A percentile compares a stretch with the other conserved stretches of the same genome.
Conservation (phyloP, 1,284 basidiomycete genomes). For the Tilletia setariae region DNA sequence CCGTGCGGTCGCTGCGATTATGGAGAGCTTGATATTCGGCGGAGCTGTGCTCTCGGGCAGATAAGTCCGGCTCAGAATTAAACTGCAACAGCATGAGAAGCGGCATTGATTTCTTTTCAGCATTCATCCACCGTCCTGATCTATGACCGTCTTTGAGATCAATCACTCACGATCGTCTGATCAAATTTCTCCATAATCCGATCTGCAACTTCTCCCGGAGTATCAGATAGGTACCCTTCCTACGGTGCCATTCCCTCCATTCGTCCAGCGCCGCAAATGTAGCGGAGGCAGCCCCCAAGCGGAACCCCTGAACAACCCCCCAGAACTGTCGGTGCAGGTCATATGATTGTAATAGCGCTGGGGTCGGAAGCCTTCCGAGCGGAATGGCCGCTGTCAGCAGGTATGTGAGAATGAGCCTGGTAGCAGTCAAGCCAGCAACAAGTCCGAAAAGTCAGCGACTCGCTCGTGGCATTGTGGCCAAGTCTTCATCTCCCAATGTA, state of each 20-base stretch:
- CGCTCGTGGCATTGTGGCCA: neutral
- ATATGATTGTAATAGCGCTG: slow-evolving; percentile 43
- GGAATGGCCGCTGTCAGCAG: slow-evolving; percentile 54
- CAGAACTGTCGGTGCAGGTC: slow-evolving; percentile 41
- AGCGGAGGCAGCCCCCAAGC: slow-evolving; percentile 48
- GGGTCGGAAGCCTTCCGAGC: slow-evolving; percentile 53
- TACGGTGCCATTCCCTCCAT: slow-evolving; percentile 51
- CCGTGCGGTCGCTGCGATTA: slow-evolving; percentile 46
- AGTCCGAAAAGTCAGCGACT: neutral
- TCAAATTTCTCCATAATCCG: slow-evolving; percentile 56
- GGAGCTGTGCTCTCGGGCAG: slow-evolving; percentile 25
- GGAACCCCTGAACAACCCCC: slow-evolving; percentile 30
- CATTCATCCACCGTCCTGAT: too few species aligned
- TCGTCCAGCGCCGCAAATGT: slow-evolving; percentile 45
- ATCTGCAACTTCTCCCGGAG: slow-evolving; percentile 55
- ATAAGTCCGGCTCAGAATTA: slow-evolving; percentile 23
- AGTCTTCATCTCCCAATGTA: too few species aligned
- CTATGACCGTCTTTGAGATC: too few species aligned
- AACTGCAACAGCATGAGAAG: slow-evolving; percentile 1
- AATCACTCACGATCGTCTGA: slow-evolving; percentile 47
- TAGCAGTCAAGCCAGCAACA: neutral
- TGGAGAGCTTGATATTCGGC: slow-evolving; percentile 39
- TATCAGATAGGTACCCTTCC: slow-evolving; percentile 53
- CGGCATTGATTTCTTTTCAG: too few species aligned
- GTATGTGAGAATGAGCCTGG: slow-evolving; percentile 53